Base-by-base conservation (phyloP, 768 basidiomycete genomes). In the Boletus barrowsii region DNA sequence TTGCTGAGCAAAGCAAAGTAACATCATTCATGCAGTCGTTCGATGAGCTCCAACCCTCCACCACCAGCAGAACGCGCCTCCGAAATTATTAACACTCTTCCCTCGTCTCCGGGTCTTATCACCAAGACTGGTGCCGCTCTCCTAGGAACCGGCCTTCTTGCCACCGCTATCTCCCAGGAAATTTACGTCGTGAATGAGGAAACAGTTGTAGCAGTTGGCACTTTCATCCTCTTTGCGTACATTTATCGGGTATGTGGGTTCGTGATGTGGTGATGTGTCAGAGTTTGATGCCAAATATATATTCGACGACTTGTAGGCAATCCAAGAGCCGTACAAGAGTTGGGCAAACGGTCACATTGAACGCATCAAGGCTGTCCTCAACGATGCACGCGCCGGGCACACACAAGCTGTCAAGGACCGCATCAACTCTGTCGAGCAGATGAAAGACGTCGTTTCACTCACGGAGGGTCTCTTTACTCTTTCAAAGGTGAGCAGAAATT, bases 181-280 rank as follows among this genome's bases (percentile, higher is more conserved):
- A 84, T 98, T 47, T 98, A 98, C 68, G 96, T 99, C 56, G 84
- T 96, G 67, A 97, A 97, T 72, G 95, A 98, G 73, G 97, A 98
- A 79, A 86, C 90, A 22, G 87, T 98, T 60, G 80, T 98, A 43
- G 84, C 91, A 35, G 79, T 87, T 37, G 94, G 91, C 22, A 90
- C 89, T 62, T 75, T 88, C 59, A 86, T 95, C 56, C 83, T 97
- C 65, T 82, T 92, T 61, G 80, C 84, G 43, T 89, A 87, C 70
- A 79, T 96, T 63, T 92, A 82, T 65, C 88, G 86, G 82, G 90
- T 87, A 70, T 54, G 81, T 72, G 26, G 17, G 26, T 35, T 51
- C 40, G 22, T 41, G 17, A 33, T 42, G 14, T 47, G 46, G 22
- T 41, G 17, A 33, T 42, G 14, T 47, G 46, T 40, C 44, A 3